A percentile compares a stretch with the other conserved stretches of the same genome.
Evolutionary conservation across 148 eudicot species (phyloP).

Genomic region (Rhododendron ovatum): DNA sequence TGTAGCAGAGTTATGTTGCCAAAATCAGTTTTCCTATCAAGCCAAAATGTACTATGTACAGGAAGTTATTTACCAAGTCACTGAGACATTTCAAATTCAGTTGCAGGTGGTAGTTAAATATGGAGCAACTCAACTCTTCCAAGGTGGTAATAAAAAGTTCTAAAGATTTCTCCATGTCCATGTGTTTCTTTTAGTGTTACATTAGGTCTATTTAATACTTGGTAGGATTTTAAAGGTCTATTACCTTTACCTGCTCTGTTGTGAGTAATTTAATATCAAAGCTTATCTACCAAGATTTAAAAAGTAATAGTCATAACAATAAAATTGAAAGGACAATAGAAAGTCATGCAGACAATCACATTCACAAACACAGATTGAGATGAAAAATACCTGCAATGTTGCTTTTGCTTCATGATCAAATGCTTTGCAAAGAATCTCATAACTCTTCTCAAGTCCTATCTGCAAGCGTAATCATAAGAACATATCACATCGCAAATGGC

Average conservation of each 20-base stretch:
- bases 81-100: not conserved
- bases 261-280: not conserved
- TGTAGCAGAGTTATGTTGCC: not conserved
- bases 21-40: not conserved
- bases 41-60: not conserved
- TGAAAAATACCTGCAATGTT: conserved; percentile 40
- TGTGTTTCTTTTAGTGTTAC: not conserved
- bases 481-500: not conserved
- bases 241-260: not conserved
- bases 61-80: not conserved
- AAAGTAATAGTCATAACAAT: not conserved
- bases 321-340: not conserved
- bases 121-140: not conserved
- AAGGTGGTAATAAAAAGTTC: not conserved
- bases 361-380: not conserved
- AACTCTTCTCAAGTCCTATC: conserved; percentile 54
- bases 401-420: conserved; percentile 62
- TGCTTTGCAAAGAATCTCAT: conserved; percentile 83
- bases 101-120: not conserved
- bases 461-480: conserved; percentile 29
- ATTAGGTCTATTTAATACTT: not conserved
- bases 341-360: not conserved
- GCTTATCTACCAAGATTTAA: not conserved
- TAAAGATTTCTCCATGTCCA: not conserved
- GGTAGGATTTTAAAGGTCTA: not conserved